Conservation (phyloP, 805 yeast species). For the Komagataella populi region DNA sequence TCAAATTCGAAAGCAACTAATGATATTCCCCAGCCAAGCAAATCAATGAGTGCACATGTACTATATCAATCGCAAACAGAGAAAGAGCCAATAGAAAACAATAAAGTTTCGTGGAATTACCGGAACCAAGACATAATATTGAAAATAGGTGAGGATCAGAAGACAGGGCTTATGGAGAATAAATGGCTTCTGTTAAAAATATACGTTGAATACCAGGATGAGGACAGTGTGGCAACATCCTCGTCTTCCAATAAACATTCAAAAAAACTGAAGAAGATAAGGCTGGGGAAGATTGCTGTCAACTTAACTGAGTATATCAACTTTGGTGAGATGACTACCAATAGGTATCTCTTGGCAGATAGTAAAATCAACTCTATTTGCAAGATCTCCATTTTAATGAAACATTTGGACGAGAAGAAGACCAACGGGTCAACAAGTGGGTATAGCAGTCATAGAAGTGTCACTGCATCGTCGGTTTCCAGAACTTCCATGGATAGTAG, state of each 20-base stretch:
- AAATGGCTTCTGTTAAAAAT: slow-evolving; percentile 28
- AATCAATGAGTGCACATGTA: background rate
- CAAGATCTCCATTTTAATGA: slow-evolving; percentile 32
- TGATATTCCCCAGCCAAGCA: background rate
- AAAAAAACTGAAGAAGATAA: slow-evolving; percentile 18
- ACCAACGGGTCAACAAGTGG: background rate
- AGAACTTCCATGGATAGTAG: background rate
- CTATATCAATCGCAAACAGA: slow-evolving; percentile 24
- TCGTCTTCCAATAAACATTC: background rate
- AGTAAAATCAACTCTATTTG: slow-evolving; percentile 79
- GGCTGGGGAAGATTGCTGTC: slow-evolving; percentile 53
- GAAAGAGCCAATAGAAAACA: slow-evolving; percentile 29
- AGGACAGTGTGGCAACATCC: slow-evolving; percentile 9
- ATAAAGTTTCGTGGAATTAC: slow-evolving; percentile 37
- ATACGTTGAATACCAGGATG: slow-evolving; percentile 13
- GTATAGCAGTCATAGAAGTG: background rate
- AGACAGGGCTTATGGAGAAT: slow-evolving; percentile 24
- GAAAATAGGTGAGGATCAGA: slow-evolving; percentile 24
- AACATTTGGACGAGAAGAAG: slow-evolving; percentile 3
- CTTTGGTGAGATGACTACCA: slow-evolving; percentile 34
- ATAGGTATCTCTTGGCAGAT: slow-evolving; percentile 58
- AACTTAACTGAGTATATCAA: slow-evolving; percentile 63
- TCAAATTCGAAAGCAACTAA: background rate
- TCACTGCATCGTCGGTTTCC: background rate
- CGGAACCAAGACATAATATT: slow-evolving; percentile 16